Evolutionary conservation across 257 asterid genomes (phyloP).

Genomic region (Fraxinus pennsylvanica): DNA sequence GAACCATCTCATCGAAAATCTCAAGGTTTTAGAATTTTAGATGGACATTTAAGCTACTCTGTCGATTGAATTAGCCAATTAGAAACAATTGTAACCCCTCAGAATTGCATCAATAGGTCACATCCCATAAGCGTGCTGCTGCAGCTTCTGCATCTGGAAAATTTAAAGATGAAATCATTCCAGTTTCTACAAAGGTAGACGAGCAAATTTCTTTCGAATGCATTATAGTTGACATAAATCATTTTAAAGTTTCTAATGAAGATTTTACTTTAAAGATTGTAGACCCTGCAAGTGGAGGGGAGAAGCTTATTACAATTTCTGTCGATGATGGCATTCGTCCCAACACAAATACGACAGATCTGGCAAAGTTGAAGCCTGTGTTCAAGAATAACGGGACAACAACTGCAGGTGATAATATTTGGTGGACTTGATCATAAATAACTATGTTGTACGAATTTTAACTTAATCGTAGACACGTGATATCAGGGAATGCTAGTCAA

Average conservation of each 20-base stretch:
- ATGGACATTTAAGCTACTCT: not conserved
- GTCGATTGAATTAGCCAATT: not conserved
- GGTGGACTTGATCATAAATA: not conserved
- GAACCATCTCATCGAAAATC: no score
- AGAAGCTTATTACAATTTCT: slow-evolving; percentile 61
- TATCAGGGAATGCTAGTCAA: slow-evolving; percentile 83
- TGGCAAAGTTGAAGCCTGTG: slow-evolving; percentile 87
- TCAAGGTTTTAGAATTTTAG: no score
- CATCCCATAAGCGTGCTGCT: slow-evolving; percentile 88
- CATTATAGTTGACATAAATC: not conserved
- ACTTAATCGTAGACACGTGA: slow-evolving; percentile 11
- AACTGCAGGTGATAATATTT: slow-evolving; percentile 69
- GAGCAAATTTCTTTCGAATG: not conserved
- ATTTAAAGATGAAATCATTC: slow-evolving; percentile 84
- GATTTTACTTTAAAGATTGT: slow-evolving; percentile 47
- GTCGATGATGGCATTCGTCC: slow-evolving; percentile 92
- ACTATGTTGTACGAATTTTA: not conserved
- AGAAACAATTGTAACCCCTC: slow-evolving; percentile 14
- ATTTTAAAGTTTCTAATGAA: slow-evolving; percentile 13
- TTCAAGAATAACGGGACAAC: slow-evolving; percentile 83
- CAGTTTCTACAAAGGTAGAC: slow-evolving; percentile 77
- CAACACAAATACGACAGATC: slow-evolving; percentile 56
- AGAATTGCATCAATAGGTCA: slow-evolving; percentile 48
- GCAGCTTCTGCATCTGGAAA: slow-evolving; percentile 85
- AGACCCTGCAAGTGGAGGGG: slow-evolving; percentile 68